Conservation (phyloP, 2,329 filamentous ascomycete species). For the Scedosporium dehoogii region DNA sequence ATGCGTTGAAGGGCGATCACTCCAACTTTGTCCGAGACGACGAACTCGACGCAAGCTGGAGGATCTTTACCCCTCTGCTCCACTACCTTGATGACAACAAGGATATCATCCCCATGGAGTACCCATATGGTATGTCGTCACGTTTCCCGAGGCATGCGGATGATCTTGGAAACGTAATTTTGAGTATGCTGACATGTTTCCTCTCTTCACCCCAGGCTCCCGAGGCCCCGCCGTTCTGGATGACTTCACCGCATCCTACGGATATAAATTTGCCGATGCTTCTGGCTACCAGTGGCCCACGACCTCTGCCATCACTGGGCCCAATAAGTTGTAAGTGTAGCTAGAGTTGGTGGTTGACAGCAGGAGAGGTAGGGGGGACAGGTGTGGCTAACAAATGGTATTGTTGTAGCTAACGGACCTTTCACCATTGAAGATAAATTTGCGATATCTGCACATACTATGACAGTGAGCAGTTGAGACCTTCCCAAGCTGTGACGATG, state of each 20-base stretch:
- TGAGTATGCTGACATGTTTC: slow-evolving; percentile 12
- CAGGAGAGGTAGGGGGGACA: not conserved
- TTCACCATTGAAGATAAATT: not conserved
- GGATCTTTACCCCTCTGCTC: slow-evolving; percentile 92
- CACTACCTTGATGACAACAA: slow-evolving; percentile 99
- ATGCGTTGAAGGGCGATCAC: slow-evolving; percentile 97
- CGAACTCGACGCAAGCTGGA: slow-evolving; percentile 95
- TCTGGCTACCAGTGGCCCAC: slow-evolving; percentile 94
- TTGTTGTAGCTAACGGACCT: not conserved
- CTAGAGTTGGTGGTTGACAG: not conserved
- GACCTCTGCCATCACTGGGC: slow-evolving; percentile 51
- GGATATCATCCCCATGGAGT: slow-evolving; percentile 99
- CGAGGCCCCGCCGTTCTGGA: slow-evolving; percentile 93
- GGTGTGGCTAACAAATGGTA: not conserved
- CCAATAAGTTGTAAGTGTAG: slow-evolving; percentile 69
- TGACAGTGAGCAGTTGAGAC: not conserved
- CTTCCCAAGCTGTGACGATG: not conserved
- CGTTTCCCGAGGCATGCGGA: not conserved
- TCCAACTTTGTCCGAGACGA: slow-evolving; percentile 98
- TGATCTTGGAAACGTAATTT: not conserved
- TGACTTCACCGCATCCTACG: slow-evolving; percentile 95
- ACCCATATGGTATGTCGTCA: slow-evolving; percentile 76
- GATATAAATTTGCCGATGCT: slow-evolving; percentile 97
- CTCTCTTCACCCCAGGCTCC: slow-evolving; percentile 54
- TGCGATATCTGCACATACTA: not conserved